A percentile compares a stretch with the other conserved stretches of the same genome.
Conservation (phyloP, 306 rosid species). For the Alnus rubra region DNA sequence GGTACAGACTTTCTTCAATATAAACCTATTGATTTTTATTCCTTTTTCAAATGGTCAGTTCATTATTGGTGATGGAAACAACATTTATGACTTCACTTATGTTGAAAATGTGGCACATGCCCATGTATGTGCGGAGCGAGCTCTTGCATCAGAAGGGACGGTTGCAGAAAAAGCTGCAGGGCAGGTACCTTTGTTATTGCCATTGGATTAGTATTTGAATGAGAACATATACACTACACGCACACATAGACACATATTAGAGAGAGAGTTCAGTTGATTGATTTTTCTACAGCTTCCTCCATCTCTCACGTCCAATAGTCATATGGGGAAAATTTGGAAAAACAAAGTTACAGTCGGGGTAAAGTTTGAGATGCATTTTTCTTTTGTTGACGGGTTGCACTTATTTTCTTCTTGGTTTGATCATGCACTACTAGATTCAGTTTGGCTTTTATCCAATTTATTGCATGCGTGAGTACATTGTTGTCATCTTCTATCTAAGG, state of each 20-base stretch:
- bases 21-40: slow-evolving; percentile 20
- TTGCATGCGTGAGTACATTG: not conserved
- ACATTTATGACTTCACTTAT: slow-evolving; percentile 82
- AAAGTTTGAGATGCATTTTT: not conserved
- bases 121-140: slow-evolving; percentile 89
- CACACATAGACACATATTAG: too few species aligned
- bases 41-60: slow-evolving; percentile 58
- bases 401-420: not conserved
- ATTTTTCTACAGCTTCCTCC: too few species aligned
- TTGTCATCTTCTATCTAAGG: not conserved
- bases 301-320: too few species aligned
- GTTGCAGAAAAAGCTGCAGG: slow-evolving; percentile 86
- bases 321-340: not conserved
- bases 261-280: not conserved
- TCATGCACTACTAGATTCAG: not conserved
- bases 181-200: slow-evolving; percentile 48
- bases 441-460: not conserved
- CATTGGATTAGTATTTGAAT: not conserved
- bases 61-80: slow-evolving; percentile 89
- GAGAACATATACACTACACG: too few species aligned
- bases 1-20: slow-evolving; percentile 6
- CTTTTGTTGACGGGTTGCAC: not conserved
- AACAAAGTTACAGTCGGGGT: not conserved
- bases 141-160: slow-evolving; percentile 70
- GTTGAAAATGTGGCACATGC: slow-evolving; percentile 97